A percentile compares a stretch with the other conserved stretches of the same genome.
These are phyloP conservation scores for Metarhizium robertsii DNA, from an alignment of 2,329 filamentous ascomycete species.

Conservation along the genomic window DNA sequence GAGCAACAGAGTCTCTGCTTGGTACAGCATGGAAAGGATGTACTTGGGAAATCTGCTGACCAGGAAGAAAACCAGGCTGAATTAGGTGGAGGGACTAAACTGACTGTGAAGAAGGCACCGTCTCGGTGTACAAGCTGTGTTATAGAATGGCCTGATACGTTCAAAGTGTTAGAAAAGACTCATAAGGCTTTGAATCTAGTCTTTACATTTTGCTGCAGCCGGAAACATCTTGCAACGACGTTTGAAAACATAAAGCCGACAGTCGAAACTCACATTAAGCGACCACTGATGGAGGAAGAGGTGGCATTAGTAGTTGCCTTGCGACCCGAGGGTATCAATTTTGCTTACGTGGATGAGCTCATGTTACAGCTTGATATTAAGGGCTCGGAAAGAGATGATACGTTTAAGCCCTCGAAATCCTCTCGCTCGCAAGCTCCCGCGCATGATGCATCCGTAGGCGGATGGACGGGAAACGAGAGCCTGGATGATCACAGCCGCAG, in stretches of 20 bases:
- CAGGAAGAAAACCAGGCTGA: background rate
- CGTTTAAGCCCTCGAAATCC: conserved; percentile 41
- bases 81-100: background rate
- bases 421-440: conserved; percentile 40
- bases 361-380: conserved; percentile 73
- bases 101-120: background rate
- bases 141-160: conserved; percentile 62
- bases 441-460: conserved; percentile 48
- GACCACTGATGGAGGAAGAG: conserved; percentile 62
- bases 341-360: conserved; percentile 78
- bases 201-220: conserved; percentile 88
- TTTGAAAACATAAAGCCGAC: conserved; percentile 79
- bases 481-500: conserved; percentile 20
- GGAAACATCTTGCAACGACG: conserved; percentile 86
- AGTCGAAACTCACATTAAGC: conserved; percentile 74
- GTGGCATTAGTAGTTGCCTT: conserved; percentile 73
- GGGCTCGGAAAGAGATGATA: conserved; percentile 55
- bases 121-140: conserved; percentile 3
- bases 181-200: conserved; percentile 85
- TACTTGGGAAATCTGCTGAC: background rate
- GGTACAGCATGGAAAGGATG: background rate
- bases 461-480: conserved; percentile 39
- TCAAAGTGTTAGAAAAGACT: conserved; percentile 63
- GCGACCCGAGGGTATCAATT: conserved; percentile 69
- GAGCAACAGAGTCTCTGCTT: background rate